Percentiles rank a stretch among this genome's conserved stretches.
Evolutionary conservation across 2,329 filamentous ascomycete genomes (phyloP).

Genomic region (Fusarium newnesense): DNA sequence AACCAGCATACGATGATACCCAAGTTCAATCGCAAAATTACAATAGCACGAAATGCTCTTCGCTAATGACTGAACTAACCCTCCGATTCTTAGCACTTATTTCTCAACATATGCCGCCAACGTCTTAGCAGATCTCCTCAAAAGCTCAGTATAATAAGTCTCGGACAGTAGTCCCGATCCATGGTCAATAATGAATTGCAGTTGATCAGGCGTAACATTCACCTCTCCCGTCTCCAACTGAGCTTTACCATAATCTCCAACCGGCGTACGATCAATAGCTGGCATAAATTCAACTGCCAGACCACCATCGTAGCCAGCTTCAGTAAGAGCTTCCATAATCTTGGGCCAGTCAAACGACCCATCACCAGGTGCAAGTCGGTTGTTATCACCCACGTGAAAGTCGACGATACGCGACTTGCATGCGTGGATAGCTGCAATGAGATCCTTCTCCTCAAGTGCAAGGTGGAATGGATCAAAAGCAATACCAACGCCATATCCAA

Average conservation of each 20-base stretch:
- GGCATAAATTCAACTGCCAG: constrained; percentile 36
- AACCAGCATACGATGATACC: background rate
- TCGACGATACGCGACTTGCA: constrained; percentile 23
- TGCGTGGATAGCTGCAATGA: constrained; percentile 18
- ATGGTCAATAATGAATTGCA: constrained; percentile 35
- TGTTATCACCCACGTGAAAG: constrained; percentile 33
- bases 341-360: constrained; percentile 29
- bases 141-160: constrained; percentile 20
- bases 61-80: background rate
- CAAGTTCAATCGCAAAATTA: background rate
- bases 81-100: background rate
- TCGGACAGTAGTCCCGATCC: constrained; percentile 26
- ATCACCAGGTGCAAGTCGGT: constrained; percentile 28
- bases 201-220: constrained; percentile 20
- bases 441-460: constrained; percentile 28
- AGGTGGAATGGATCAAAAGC: constrained; percentile 35
- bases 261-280: constrained; percentile 29
- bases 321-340: constrained; percentile 15
- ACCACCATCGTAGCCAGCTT: constrained; percentile 23
- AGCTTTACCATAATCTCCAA: constrained; percentile 12
- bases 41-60: no score
- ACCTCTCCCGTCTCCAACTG: constrained; percentile 20
- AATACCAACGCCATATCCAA: constrained; percentile 22
- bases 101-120: constrained; percentile 4
- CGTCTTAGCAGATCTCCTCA: constrained; percentile 19